phyloP scores from a whole-genome alignment of 306 rosid genomes.

The Phaseolus lunatus region DNA sequence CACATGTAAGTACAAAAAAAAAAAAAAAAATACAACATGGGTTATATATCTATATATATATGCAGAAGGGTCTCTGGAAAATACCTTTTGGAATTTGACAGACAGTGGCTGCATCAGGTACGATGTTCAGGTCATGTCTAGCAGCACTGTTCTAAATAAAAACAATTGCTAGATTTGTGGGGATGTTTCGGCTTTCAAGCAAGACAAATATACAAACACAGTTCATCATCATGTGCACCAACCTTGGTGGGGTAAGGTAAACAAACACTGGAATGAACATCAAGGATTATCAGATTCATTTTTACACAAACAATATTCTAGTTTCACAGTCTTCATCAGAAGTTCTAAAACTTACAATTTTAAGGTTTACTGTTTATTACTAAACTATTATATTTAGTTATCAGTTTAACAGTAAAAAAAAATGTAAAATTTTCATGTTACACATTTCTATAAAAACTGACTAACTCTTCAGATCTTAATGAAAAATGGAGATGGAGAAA shows the following conservation, averaged over 20 bases:
- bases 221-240: neutral
- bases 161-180: constrained; percentile 53
- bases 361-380: no score
- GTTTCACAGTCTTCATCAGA: no score
- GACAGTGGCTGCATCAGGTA: constrained; percentile 22
- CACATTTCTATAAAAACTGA: no score
- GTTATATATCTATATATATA: neutral
- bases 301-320: no score
- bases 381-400: no score
- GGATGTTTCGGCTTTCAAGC: constrained; percentile 3
- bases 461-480: no score
- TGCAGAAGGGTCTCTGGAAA: neutral
- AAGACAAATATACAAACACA: constrained; percentile 35
- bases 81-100: constrained; percentile 48
- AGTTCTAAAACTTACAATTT: no score
- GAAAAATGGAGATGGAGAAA: neutral
- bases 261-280: no score
- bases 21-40: neutral
- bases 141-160: constrained; percentile 31
- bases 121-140: constrained; percentile 42
- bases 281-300: no score
- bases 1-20: neutral
- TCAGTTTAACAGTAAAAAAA: no score
- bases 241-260: constrained; percentile 14
- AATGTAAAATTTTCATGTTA: no score